Evolutionary conservation across 306 rosid genomes (phyloP), one percentile per base, ranked within the genome.

Genomic region (Quercus dentata): DNA sequence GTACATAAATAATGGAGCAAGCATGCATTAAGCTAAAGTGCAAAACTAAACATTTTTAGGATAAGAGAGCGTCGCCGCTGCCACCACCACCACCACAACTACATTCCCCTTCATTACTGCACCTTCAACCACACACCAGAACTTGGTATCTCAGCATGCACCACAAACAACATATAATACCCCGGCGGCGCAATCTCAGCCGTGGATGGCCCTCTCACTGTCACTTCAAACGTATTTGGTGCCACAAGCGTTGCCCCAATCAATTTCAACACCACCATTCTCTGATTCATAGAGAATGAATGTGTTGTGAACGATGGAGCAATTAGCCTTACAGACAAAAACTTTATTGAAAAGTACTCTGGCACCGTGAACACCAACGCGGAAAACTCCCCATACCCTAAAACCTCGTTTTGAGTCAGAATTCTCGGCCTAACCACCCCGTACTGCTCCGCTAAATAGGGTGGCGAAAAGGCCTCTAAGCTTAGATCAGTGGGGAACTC

Each of bases 281-380:
- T 85, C 58, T 93, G 98, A 82, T 90, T 93, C 97, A 90, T 88
- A 6, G 79, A 86, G 25, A 76, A 86, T 5, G 97, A 88, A 56
- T 93, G 98, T 6, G 94, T 93, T 1, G 88, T 85, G 69, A 91
- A 93, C 7, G 98, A 83, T 1, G 98, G 98, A 2, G 97, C 86
- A 63, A 87, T 64, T 4, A 93, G 6, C 83, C 93, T 84, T 20
- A 88, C 86, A 4, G 97, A 89, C 19, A 93, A 70, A 3, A 76
- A 83, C 27, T 78, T 79, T 9, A 20, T 46, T 4, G 84, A 49
- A 18, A 1, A 25, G 20, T 74, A 83, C 11, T 68, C 1, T 0
- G 70, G 64, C 56, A 91, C 90, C 1, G 80, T 59, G 69, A 93
- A 90, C 1, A 64, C 76, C 4, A 93, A 80, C 1, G 81, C 68